Conservation (phyloP, 495 filamentous ascomycete genomes). For the Oleoguttula mirabilis region DNA sequence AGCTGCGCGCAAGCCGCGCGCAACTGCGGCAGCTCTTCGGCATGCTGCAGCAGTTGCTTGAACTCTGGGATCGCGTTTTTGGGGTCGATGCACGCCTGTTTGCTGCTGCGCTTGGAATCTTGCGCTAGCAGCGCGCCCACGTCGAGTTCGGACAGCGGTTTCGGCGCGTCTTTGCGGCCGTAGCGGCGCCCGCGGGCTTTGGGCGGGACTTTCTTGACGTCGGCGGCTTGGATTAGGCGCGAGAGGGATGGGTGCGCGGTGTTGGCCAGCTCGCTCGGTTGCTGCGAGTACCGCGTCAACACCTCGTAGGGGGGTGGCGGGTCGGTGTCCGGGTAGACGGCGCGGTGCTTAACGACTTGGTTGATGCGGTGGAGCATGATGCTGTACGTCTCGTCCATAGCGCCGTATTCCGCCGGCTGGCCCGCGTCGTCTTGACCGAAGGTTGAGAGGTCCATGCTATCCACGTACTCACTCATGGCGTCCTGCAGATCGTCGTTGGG, state of each 20-base stretch:
- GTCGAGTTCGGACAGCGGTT: slow-evolving; percentile 85
- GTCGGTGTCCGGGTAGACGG: slow-evolving; percentile 57
- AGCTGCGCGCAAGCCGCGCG: slow-evolving; percentile 65
- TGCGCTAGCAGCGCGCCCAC: slow-evolving; percentile 60
- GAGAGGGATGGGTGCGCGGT: slow-evolving; percentile 44
- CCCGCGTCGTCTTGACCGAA: slow-evolving; percentile 58
- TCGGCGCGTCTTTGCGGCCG: slow-evolving; percentile 56
- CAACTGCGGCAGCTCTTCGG: slow-evolving; percentile 47
- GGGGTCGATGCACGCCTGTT: slow-evolving; percentile 57
- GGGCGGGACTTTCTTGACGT: slow-evolving; percentile 88
- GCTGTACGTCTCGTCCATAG: slow-evolving; percentile 77
- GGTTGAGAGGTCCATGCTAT: slow-evolving; percentile 76
- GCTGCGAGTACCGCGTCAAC: slow-evolving; percentile 61
- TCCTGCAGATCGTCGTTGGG: slow-evolving; percentile 59
- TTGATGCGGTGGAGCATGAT: slow-evolving; percentile 85
- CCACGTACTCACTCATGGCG: slow-evolving; percentile 84
- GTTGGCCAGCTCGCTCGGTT: slow-evolving; percentile 52
- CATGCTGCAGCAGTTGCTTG: slow-evolving; percentile 60
- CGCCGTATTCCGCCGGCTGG: slow-evolving; percentile 58
- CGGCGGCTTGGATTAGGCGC: slow-evolving; percentile 52
- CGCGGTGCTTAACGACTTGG: slow-evolving; percentile 70
- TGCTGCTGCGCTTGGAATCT: slow-evolving; percentile 36
- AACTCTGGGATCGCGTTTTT: slow-evolving; percentile 86
- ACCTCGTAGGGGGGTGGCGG: slow-evolving; percentile 55
- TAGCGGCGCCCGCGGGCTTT: slow-evolving; percentile 45